A percentile compares a stretch with the other conserved stretches of the same genome.
phyloP scores from a whole-genome alignment of 2,329 filamentous ascomycete species.

The Stemphylium vesicarium region DNA sequence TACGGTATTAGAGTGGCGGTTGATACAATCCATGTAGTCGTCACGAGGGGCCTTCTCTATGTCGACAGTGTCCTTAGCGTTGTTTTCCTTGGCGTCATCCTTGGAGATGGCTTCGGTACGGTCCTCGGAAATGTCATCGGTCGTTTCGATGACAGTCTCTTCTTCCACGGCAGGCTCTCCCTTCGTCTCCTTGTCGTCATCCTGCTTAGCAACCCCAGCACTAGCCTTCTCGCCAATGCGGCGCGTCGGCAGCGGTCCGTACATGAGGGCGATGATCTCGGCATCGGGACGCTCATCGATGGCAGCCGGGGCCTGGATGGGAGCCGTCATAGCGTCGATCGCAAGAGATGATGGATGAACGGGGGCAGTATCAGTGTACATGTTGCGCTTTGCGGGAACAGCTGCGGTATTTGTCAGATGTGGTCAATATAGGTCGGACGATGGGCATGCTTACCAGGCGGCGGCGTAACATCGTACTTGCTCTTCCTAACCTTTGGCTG shows the following conservation, averaged over 20 bases:
- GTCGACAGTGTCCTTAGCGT: not conserved
- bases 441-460: not conserved
- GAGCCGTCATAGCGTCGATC: not conserved
- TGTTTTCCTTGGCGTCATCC: no score
- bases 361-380: not conserved
- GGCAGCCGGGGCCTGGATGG: not conserved
- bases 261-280: not conserved
- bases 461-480: not conserved
- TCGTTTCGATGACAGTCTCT: no score
- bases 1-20: not conserved
- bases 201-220: no score
- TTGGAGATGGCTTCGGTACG: no score
- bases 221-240: not conserved
- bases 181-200: not conserved
- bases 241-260: not conserved
- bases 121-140: no score
- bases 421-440: not conserved
- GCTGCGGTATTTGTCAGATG: not conserved
- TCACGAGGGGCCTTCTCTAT: not conserved
- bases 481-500: not conserved
- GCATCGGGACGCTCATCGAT: not conserved
- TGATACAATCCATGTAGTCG: not conserved
- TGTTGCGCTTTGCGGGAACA: not conserved
- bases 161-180: no score
- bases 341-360: not conserved